Percentiles rank a stretch among this genome's conserved stretches.
phyloP scores from a whole-genome alignment of 345 rosid species.

The Pugionium cornutum region DNA sequence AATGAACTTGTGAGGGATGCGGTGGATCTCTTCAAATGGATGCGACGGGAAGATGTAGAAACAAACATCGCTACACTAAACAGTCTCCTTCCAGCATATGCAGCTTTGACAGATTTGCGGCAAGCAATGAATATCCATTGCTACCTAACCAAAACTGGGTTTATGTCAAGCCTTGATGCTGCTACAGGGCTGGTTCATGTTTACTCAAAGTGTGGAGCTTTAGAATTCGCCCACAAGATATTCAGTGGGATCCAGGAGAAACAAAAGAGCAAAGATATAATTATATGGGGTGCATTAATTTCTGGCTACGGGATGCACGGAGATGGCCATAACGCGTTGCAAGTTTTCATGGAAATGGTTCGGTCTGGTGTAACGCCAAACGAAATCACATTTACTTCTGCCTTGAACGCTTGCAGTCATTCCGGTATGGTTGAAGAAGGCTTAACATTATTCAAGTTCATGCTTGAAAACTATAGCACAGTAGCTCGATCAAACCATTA shows the following conservation, averaged over 20 bases:
- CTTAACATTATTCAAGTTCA: slow-evolving; percentile 48
- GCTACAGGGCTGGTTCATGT: slow-evolving; percentile 58
- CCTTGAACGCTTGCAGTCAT: slow-evolving; percentile 64
- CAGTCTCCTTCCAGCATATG: slow-evolving; percentile 66
- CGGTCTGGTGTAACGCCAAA: slow-evolving; percentile 56
- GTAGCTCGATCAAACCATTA: slow-evolving; percentile 50
- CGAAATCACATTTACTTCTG: slow-evolving; percentile 58
- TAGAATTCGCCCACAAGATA: slow-evolving; percentile 54
- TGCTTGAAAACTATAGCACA: slow-evolving; percentile 44
- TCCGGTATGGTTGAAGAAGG: slow-evolving; percentile 66
- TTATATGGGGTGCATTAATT: slow-evolving; percentile 62
- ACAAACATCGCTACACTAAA: slow-evolving; percentile 56
- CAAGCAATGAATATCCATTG: slow-evolving; percentile 57
- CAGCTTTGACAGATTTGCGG: slow-evolving; percentile 53
- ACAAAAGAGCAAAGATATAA: slow-evolving; percentile 49
- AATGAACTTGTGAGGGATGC: slow-evolving; percentile 52
- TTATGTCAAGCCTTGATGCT: slow-evolving; percentile 50
- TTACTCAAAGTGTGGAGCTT: slow-evolving; percentile 63
- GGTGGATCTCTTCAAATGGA: slow-evolving; percentile 50
- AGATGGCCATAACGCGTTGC: slow-evolving; percentile 52
- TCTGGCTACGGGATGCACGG: slow-evolving; percentile 66
- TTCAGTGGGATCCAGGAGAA: slow-evolving; percentile 47
- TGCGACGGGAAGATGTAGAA: slow-evolving; percentile 50
- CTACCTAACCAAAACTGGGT: slow-evolving; percentile 52
- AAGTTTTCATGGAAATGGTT: slow-evolving; percentile 65